Evolutionary conservation across 2,329 filamentous ascomycete genomes (phyloP), one percentile per base, ranked within the genome.

Genomic region (Fusarium solani-melongenae): DNA sequence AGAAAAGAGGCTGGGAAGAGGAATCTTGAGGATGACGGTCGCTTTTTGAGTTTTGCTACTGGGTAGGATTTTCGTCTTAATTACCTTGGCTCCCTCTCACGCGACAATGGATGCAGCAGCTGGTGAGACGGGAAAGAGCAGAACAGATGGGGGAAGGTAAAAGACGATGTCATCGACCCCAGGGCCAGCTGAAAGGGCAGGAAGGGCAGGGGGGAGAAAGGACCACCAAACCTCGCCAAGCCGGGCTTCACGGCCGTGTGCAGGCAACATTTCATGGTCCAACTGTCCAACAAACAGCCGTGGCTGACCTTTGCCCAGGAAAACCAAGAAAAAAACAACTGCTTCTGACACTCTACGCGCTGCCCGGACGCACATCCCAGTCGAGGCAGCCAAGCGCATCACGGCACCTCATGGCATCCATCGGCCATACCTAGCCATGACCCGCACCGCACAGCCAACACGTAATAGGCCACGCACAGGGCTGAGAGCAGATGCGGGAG

Each of bases 391-490:
- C 44, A 49, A 49, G 44, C 41, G 68, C 34, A 72, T 66, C 66
- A 56, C 57, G 61, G 70, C 49, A 53, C 49, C 49, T 53, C 49
- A 31, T 53, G 49, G 49, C 24, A 49, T 49, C 44, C 70, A 73
- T 62, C 66, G 53, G 66, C 66, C 70, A 12, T 44, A 22, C 39
- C 39, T 44, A 22, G 20, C 39, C 39, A 73, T 73, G 71, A 73
- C 71, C 71, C 71, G 70, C 71, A 73, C 66, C 71, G 67, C 71
- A 73, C 67, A 72, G 41, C 31, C 11, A 51, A 73, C 67, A 64
- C 67, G 71, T 73, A 73, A 73, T 73, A 33, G 67, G 51, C 59
- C 49, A 53, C 66, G 66, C 64, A 70, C 70, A 73, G 70, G 70
- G 70, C 70, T 73, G 70, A 73, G 57, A 29, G 57, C 9, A 41